These are phyloP conservation scores for Ophiocordyceps camponoti-saundersi DNA, from an alignment of 2,329 filamentous ascomycete species.

Conservation along the genomic window DNA sequence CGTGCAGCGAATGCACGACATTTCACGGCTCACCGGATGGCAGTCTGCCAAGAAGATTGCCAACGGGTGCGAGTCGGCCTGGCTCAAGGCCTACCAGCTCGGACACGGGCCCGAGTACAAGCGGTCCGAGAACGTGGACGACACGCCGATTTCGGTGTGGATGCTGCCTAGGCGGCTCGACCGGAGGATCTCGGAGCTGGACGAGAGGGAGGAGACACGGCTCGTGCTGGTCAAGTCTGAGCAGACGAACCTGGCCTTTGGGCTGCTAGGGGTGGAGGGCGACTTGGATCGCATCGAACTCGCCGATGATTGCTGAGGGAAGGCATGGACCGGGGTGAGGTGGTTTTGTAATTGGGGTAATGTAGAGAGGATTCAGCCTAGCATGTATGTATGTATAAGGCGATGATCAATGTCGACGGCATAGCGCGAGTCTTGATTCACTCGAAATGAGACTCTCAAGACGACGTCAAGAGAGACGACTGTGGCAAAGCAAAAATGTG, in stretches of 20 bases:
- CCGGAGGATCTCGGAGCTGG: constrained; percentile 29
- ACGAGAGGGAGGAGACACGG: constrained; percentile 21
- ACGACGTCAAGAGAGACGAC: neutral
- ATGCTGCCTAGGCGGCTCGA: constrained; percentile 33
- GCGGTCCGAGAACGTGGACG: constrained; percentile 22
- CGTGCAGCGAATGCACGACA: constrained; percentile 54
- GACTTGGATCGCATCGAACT: constrained; percentile 51
- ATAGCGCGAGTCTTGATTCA: neutral
- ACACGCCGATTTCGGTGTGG: constrained; percentile 25
- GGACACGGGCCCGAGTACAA: constrained; percentile 63
- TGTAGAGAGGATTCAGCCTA: neutral
- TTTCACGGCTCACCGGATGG: constrained; percentile 73
- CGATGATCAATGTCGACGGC: neutral
- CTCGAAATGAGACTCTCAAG: neutral
- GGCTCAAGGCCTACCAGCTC: constrained; percentile 57
- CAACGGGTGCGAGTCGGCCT: constrained; percentile 66
- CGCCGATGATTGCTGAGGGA: constrained; percentile 17
- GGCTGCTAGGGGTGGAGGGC: constrained; percentile 60
- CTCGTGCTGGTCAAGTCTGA: constrained; percentile 46
- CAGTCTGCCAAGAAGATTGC: constrained; percentile 70
- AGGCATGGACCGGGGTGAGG: neutral
- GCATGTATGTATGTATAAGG: neutral
- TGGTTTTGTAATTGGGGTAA: neutral
- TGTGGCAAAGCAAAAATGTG: neutral
- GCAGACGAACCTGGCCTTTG: constrained; percentile 59